Evolutionary conservation across 1,139 yeast species (phyloP), one percentile per base, ranked within the genome.

Genomic region (Yamadazyma jaroonii): DNA sequence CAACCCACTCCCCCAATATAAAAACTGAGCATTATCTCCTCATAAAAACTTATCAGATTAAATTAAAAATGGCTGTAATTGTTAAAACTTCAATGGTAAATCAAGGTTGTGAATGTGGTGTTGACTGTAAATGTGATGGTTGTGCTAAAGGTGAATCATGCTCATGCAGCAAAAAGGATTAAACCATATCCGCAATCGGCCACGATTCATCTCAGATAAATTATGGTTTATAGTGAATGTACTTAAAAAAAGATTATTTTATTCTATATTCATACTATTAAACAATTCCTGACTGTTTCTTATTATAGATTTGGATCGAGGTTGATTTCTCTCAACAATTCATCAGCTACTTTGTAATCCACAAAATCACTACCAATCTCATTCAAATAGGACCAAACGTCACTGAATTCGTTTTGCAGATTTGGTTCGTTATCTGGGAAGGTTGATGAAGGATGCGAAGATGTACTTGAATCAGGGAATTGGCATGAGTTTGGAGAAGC

Each of bases 61-160:
- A 32, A 20, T 23, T 20, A 11, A 36, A 22, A 29, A 38, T 38
- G 41, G 35, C 41, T 24, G 28, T 25, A 20, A 34, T 34, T 29
- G 28, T 33, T 20, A 32, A 31, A 34, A 24, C 20, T 24, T 27
- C 34, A 33, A 34, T 35, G 21, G 34, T 38, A 11, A 24, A 38
- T 14, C 32, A 32, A 34, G 33, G 23, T 15, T 39, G 42, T 37
- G 40, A 29, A 7, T 39, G 43, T 30, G 41, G 39, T 12, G 29
- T 3, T 6, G 38, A 40, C 4, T 40, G 43, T 25, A 38, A 34
- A 25, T 40, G 43, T 35, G 43, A 40, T 7, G 41, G 39, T 10
- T 40, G 43, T 27, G 20, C 33, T 11, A 34, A 40, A 28, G 41
- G 39, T 25, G 24, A 23, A 24, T 29, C 35, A 17, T 40, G 43